Evolutionary conservation across 768 basidiomycete genomes (phyloP).

Genomic region (Lactifluus hygrophoroides): DNA sequence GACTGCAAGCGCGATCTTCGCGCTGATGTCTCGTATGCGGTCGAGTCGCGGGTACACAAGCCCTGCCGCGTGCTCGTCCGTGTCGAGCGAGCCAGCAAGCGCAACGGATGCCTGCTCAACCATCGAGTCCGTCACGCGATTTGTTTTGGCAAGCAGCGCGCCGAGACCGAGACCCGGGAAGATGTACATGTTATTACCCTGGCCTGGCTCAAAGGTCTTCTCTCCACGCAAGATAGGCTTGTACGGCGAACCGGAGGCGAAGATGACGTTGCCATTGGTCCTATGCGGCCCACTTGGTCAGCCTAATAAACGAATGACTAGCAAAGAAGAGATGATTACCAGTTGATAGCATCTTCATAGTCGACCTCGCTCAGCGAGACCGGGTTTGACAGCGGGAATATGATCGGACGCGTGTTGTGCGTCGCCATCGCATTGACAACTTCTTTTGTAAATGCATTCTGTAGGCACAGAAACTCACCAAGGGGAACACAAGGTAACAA

Average conservation of each 20-base stretch:
- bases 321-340: conserved; percentile 34
- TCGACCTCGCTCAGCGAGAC: conserved; percentile 73
- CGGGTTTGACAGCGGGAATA: conserved; percentile 92
- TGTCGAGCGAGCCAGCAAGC: conserved; percentile 61
- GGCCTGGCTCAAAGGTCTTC: conserved; percentile 62
- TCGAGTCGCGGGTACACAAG: conserved; percentile 81
- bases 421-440: conserved; percentile 74
- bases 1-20: conserved; percentile 61
- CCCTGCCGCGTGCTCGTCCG: conserved; percentile 54
- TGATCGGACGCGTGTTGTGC: conserved; percentile 76
- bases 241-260: conserved; percentile 88
- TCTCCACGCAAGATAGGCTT: conserved; percentile 49
- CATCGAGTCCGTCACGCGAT: conserved; percentile 74
- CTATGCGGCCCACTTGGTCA: conserved; percentile 1
- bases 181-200: conserved; percentile 94
- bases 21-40: conserved; percentile 80
- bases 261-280: conserved; percentile 61
- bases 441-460: conserved; percentile 68
- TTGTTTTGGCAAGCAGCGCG: conserved; percentile 62
- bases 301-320: neutral
- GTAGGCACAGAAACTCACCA: conserved; percentile 12
- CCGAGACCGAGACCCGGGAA: conserved; percentile 75
- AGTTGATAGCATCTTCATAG: conserved; percentile 62
- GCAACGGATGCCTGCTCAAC: conserved; percentile 82
- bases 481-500: neutral